Evolutionary conservation across 2,329 filamentous ascomycete species (phyloP), one percentile per base, ranked within the genome.

Genomic region (Colletotrichum destructivum): DNA sequence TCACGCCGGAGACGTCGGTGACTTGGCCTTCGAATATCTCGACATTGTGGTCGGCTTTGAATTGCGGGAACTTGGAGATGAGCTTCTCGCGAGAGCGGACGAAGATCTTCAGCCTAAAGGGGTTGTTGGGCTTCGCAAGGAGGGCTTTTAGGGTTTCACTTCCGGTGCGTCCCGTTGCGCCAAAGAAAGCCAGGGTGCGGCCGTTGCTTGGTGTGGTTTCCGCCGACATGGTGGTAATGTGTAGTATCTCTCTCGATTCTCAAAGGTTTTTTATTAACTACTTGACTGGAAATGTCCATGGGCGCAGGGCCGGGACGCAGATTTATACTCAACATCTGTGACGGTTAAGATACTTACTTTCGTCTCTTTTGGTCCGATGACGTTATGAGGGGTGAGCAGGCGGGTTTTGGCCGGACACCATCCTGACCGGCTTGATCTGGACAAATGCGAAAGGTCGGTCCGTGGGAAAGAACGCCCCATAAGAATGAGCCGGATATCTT

Each of bases 121-220:
- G 40, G 15, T 35, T 47, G 3, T 35, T 31, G 2, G 52, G 26
- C 5, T 64, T 72, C 21, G 52, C 31, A 8, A 72, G 59, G 15
- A 72, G 46, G 54, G 46, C 40, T 23, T 72, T 64, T 15, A 72
- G 54, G 1, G 66, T 64, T 35, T 72, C 69, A 47, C 69, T 63
- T 31, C 69, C 69, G 16, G 65, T 69, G 18, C 60, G 44, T 11
- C 69, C 69, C 18, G 69, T 72, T n/a, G 69, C 69, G 47, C 69
- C 69, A 23, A 69, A 69, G 12, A 72, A 63, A 31, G 60, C 69
- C 13, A 72, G 23, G 38, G 65, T 71, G 42, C 60, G 47, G 21
- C 23, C 56, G 11, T 18, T 11, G 7, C 1, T 7, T 3, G 62
- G 12, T 21, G 38, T 31, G 15, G 38, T 1, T 6, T 40, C 7